A percentile compares a stretch with the other conserved stretches of the same genome.
Evolutionary conservation across 805 yeast species (phyloP).

Genomic region (Starmerella apis): DNA sequence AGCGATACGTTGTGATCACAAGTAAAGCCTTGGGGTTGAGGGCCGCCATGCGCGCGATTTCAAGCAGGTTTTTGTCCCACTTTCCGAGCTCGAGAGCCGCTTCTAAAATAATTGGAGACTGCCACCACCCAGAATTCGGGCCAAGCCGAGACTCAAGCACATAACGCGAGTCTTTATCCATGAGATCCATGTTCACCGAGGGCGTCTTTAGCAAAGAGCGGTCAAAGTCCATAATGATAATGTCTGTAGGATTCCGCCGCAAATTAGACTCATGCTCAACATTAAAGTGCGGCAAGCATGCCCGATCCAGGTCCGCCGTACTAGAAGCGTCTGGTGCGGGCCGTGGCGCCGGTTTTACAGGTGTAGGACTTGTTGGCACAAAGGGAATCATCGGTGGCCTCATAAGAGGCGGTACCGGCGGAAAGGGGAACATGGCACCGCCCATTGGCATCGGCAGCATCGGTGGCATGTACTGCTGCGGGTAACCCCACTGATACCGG

Average conservation of each 20-base stretch:
- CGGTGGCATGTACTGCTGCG: constrained; percentile 5
- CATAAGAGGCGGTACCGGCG: constrained; percentile 4
- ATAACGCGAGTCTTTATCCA: constrained; percentile 12
- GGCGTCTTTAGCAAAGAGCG: constrained; percentile 22
- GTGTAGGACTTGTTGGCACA: not conserved
- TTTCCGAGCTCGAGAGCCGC: constrained; percentile 10
- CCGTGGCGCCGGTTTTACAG: not conserved
- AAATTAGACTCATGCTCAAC: constrained; percentile 2
- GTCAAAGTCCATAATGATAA: constrained; percentile 24
- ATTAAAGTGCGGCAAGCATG: constrained; percentile 15
- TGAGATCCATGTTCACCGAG: constrained; percentile 14
- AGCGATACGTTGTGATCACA: constrained; percentile 22
- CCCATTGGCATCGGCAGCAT: constrained; percentile 8
- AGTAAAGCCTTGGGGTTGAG: constrained; percentile 3
- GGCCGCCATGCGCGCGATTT: constrained; percentile 13
- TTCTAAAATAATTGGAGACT: constrained; percentile 16
- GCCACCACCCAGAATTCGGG: constrained; percentile 16
- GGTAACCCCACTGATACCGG: not conserved
- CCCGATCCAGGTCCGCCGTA: constrained; percentile 8
- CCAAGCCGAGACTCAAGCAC: constrained; percentile 17
- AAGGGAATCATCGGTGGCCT: constrained; percentile 1
- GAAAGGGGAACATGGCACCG: constrained; percentile 2
- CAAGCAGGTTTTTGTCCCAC: constrained; percentile 22
- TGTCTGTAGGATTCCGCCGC: constrained; percentile 14
- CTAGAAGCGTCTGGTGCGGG: not conserved